Evolutionary conservation across 2,329 filamentous ascomycete species (phyloP).

Genomic region (Colletotrichum sansevieriae): DNA sequence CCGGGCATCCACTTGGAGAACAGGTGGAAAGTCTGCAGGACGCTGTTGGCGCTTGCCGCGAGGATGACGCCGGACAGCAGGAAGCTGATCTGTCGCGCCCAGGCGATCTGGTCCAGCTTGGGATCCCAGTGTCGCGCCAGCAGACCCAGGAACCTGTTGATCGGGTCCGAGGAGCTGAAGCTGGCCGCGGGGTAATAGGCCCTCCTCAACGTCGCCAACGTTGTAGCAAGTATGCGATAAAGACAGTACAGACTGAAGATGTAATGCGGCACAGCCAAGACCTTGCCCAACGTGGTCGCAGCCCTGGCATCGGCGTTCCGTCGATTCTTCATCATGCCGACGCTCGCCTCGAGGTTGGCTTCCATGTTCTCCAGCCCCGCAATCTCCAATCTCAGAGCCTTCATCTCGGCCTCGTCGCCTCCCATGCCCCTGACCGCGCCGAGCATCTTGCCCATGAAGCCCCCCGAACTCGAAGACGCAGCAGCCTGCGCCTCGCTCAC

Average conservation of each 20-base stretch:
- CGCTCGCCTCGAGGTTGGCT: constrained; percentile 74
- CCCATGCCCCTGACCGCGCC: constrained; percentile 77
- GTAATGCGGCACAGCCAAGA: constrained; percentile 73
- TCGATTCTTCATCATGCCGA: constrained; percentile 73
- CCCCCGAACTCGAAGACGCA: constrained; percentile 55
- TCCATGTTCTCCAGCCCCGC: constrained; percentile 85
- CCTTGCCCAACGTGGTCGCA: constrained; percentile 74
- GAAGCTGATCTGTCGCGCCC: constrained; percentile 89
- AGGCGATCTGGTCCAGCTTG: constrained; percentile 82
- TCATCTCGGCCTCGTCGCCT: constrained; percentile 70
- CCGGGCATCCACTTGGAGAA: constrained; percentile 81
- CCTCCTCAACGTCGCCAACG: constrained; percentile 75
- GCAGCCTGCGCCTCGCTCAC: constrained; percentile 52
- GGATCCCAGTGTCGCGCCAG: constrained; percentile 88
- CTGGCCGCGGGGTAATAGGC: constrained; percentile 57
- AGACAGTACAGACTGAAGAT: constrained; percentile 85
- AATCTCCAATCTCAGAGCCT: constrained; percentile 79
- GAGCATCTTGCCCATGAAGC: constrained; percentile 81
- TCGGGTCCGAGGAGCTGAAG: constrained; percentile 81
- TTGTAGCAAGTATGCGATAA: constrained; percentile 83
- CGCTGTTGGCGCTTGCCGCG: constrained; percentile 83
- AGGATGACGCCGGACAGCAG: constrained; percentile 86
- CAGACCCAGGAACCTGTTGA: constrained; percentile 85
- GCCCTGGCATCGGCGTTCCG: constrained; percentile 75
- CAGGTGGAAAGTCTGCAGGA: constrained; percentile 86